Evolutionary conservation across 169 alveolate genomes (phyloP).

Genomic region (Amoebophrya sp.): DNA sequence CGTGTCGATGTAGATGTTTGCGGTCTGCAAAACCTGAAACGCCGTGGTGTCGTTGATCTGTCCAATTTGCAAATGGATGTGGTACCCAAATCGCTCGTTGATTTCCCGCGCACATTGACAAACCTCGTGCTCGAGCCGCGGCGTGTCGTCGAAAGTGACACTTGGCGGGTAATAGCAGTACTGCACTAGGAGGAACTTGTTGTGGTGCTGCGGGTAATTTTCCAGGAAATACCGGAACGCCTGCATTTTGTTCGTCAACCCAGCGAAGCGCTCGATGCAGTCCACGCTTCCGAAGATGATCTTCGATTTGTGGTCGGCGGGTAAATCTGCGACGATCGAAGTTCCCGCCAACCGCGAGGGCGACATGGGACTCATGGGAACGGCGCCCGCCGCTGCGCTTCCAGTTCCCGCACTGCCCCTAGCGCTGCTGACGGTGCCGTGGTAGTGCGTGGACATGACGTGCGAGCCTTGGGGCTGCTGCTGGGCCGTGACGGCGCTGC

Average conservation of each 20-base stretch:
- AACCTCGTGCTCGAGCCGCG: not conserved
- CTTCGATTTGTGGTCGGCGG: not conserved
- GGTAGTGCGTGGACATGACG: too few species aligned
- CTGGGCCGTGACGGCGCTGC: too few species aligned
- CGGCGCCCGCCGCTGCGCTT: too few species aligned
- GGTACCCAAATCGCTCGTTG: not conserved
- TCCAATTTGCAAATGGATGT: constrained; percentile 27
- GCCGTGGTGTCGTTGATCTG: not conserved
- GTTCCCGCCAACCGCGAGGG: too few species aligned
- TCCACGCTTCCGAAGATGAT: not conserved
- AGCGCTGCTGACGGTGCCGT: too few species aligned
- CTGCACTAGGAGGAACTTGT: not conserved
- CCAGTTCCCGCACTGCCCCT: too few species aligned
- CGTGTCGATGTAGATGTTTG: constrained; percentile 62
- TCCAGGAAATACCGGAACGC: not conserved
- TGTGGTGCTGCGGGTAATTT: not conserved
- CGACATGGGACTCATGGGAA: too few species aligned
- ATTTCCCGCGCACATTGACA: not conserved
- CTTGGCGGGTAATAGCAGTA: not conserved
- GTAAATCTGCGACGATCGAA: not conserved
- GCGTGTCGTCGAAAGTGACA: not conserved
- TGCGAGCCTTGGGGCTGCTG: too few species aligned
- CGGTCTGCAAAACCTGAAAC: constrained; percentile 52
- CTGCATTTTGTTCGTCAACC: not conserved
- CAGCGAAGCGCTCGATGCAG: not conserved